Percentiles rank a stretch among this genome's conserved stretches.
phyloP scores from a whole-genome alignment of 2,329 filamentous ascomycete species.

The Alternaria sp. region DNA sequence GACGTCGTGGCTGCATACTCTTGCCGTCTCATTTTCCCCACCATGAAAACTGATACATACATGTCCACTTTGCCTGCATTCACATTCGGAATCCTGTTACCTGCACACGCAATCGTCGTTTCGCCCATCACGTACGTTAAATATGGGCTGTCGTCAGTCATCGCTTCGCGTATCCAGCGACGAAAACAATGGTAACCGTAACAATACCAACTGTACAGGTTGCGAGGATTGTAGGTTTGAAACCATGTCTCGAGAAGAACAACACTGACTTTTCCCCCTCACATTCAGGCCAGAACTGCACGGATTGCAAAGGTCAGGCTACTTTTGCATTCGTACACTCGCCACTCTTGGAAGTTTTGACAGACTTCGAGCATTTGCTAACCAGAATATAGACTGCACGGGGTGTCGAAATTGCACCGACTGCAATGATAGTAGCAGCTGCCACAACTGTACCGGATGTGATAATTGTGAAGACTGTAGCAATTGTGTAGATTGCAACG shows the following conservation, averaged over 20 bases:
- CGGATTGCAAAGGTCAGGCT: constrained; percentile 7
- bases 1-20: constrained; percentile 1
- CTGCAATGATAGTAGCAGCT: neutral
- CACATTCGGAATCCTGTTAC: neutral
- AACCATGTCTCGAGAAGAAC: neutral
- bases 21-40: neutral
- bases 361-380: neutral
- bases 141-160: constrained; percentile 4
- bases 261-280: neutral
- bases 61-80: neutral
- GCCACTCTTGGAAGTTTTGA: neutral
- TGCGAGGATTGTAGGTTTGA: constrained; percentile 8
- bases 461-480: neutral
- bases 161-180: neutral
- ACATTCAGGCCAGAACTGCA: constrained; percentile 4
- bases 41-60: neutral
- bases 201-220: constrained; percentile 8
- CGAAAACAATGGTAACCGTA: constrained; percentile 2
- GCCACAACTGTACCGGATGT: constrained; percentile 7
- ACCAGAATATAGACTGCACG: constrained; percentile 2
- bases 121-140: neutral
- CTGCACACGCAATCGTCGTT: neutral
- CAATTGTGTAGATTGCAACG: constrained; percentile 3
- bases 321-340: neutral
- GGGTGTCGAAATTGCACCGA: constrained; percentile 2